Percentiles rank a stretch among this genome's conserved stretches.
phyloP scores from a whole-genome alignment of 2,329 filamentous ascomycete species.

The Pseudogymnoascus sp. region DNA sequence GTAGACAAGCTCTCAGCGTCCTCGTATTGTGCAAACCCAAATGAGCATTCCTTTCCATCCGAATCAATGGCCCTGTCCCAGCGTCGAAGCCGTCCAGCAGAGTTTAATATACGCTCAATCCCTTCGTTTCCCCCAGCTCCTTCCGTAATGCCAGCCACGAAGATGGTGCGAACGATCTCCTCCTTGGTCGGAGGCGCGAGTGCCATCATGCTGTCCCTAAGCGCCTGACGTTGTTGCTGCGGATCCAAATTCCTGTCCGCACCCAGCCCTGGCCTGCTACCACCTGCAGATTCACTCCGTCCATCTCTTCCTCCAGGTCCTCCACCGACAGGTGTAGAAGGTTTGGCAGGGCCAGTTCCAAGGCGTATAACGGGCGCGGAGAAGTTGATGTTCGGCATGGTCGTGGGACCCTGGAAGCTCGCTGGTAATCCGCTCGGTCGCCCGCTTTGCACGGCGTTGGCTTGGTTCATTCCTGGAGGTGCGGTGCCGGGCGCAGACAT shows the following conservation, averaged over 20 bases:
- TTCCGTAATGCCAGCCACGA: slow-evolving; percentile 77
- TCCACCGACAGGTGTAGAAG: slow-evolving; percentile 34
- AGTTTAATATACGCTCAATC: slow-evolving; percentile 67
- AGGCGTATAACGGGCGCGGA: slow-evolving; percentile 92
- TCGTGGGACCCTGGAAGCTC: slow-evolving; percentile 80
- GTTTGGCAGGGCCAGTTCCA: slow-evolving; percentile 67
- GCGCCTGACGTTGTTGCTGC: slow-evolving; percentile 59
- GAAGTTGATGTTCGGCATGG: slow-evolving; percentile 97
- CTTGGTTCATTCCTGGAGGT: slow-evolving; percentile 69
- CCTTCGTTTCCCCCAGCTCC: slow-evolving; percentile 69
- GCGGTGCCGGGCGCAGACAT: slow-evolving; percentile 76
- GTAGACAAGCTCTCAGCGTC: slow-evolving; percentile 80
- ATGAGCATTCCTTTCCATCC: slow-evolving; percentile 75
- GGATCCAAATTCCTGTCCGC: slow-evolving; percentile 50
- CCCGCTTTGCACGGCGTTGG: slow-evolving; percentile 65
- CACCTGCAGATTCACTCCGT: slow-evolving; percentile 31
- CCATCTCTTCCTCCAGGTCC: slow-evolving; percentile 39
- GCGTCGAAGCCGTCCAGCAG: slow-evolving; percentile 71
- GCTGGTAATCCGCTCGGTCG: slow-evolving; percentile 72
- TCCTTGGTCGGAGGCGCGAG: slow-evolving; percentile 78
- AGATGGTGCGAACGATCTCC: slow-evolving; percentile 86
- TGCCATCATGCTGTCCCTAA: slow-evolving; percentile 61
- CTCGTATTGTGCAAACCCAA: slow-evolving; percentile 94
- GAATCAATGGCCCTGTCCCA: slow-evolving; percentile 73
- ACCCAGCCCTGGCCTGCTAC: slow-evolving; percentile 32